Conservation (phyloP, 78 protist genomes). For the Planoprotostelium fungivorum region DNA sequence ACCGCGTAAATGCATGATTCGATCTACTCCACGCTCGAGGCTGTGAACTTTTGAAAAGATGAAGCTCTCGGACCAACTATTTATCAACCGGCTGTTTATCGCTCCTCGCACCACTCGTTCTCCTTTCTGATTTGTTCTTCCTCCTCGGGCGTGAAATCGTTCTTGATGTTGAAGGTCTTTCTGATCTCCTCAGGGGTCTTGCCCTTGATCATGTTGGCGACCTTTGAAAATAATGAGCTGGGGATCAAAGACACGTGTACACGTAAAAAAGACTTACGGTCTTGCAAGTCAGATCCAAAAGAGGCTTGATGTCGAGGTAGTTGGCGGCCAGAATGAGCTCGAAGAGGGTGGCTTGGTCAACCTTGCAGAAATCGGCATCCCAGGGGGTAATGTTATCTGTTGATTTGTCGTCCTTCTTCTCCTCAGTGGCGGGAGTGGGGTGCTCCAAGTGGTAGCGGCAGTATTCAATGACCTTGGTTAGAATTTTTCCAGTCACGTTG, state of each 20-base stretch:
- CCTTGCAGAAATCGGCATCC: slow-evolving; percentile 74
- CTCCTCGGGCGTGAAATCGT: slow-evolving; percentile 94
- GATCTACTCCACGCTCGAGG: too few species aligned
- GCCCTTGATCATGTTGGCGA: slow-evolving; percentile 93
- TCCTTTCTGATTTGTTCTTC: slow-evolving; percentile 92
- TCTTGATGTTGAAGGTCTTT: slow-evolving; percentile 78
- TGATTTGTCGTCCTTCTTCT: slow-evolving; percentile 33
- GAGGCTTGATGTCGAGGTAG: slow-evolving; percentile 92
- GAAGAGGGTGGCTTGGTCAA: slow-evolving; percentile 81
- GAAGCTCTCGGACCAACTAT: too few species aligned
- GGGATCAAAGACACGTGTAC: too few species aligned
- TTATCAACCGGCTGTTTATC: too few species aligned
- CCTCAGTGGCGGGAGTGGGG: slow-evolving; percentile 66
- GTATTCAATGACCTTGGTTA: slow-evolving; percentile 75
- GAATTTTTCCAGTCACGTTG: slow-evolving; percentile 72
- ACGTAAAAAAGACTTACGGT: too few species aligned
- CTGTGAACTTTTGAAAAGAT: too few species aligned
- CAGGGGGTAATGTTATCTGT: slow-evolving; percentile 69
- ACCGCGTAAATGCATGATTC: too few species aligned
- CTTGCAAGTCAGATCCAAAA: slow-evolving; percentile 85
- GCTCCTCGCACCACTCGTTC: slow-evolving; percentile 94
- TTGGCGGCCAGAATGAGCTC: slow-evolving; percentile 92
- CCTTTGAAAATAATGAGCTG: too few species aligned
- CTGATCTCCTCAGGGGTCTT: slow-evolving; percentile 94
- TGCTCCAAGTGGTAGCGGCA: slow-evolving; percentile 72